phyloP scores from a whole-genome alignment of 2,329 filamentous ascomycete species.

The Bimuria novae-zelandiae region DNA sequence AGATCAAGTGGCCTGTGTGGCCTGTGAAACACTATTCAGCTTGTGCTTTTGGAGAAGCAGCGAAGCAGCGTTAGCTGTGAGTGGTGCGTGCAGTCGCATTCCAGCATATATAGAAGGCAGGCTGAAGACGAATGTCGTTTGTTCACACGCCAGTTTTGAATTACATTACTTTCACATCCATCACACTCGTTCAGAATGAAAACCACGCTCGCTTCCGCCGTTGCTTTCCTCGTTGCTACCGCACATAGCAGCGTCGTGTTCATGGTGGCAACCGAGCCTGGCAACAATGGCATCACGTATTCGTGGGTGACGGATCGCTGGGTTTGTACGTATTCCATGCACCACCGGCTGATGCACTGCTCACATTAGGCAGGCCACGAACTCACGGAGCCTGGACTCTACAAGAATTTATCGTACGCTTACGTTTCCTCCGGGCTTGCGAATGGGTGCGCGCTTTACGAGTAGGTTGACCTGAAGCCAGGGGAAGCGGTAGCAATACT shows the following conservation, averaged over 20 bases:
- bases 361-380: constrained; percentile 11
- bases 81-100: neutral
- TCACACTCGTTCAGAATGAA: constrained; percentile 47
- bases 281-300: constrained; percentile 16
- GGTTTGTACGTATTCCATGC: constrained; percentile 12
- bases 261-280: constrained; percentile 18
- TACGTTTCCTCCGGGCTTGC: constrained; percentile 26
- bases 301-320: constrained; percentile 26
- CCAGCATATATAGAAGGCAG: neutral
- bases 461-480: constrained; percentile 15
- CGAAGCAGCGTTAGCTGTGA: neutral
- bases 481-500: neutral
- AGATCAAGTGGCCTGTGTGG: neutral
- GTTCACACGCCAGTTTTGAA: no score
- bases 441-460: constrained; percentile 26
- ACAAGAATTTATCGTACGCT: constrained; percentile 27
- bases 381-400: constrained; percentile 17
- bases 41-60: neutral
- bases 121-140: no score
- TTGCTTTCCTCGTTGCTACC: constrained; percentile 4
- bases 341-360: neutral
- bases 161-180: no score
- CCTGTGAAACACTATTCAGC: constrained; percentile 3
- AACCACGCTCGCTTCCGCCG: constrained; percentile 4
- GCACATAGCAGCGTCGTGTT: constrained; percentile 21